Evolutionary conservation across 2,329 filamentous ascomycete species (phyloP).

Genomic region (Cladorrhinum sp.): DNA sequence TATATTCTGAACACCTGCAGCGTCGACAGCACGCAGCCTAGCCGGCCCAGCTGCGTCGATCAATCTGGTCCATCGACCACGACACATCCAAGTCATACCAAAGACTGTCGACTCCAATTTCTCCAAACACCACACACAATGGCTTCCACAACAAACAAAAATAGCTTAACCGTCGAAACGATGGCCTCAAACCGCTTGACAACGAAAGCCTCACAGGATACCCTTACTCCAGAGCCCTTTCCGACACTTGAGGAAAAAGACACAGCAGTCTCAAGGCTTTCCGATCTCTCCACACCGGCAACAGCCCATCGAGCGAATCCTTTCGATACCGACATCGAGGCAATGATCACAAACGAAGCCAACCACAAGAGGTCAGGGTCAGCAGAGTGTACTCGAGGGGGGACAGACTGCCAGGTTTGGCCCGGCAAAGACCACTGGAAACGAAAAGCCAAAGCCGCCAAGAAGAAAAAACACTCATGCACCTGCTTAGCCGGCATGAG

Average conservation of each 20-base stretch:
- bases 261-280: constrained; percentile 21
- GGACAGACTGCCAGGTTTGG: constrained; percentile 57
- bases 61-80: constrained; percentile 9
- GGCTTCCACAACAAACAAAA: constrained; percentile 20
- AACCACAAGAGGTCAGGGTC: constrained; percentile 35
- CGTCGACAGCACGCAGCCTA: not conserved
- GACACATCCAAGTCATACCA: constrained; percentile 16
- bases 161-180: constrained; percentile 24
- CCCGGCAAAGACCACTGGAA: constrained; percentile 60
- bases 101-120: not conserved
- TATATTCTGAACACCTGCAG: not conserved
- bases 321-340: constrained; percentile 59
- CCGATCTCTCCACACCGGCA: constrained; percentile 44
- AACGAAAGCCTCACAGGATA: constrained; percentile 28
- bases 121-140: constrained; percentile 12
- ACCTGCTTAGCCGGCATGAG: constrained; percentile 52
- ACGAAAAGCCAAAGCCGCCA: constrained; percentile 55
- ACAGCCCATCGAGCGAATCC: constrained; percentile 45
- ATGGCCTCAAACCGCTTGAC: constrained; percentile 16
- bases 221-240: constrained; percentile 26
- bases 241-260: constrained; percentile 27
- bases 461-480: constrained; percentile 50
- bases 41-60: no score
- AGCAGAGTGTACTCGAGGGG: constrained; percentile 33
- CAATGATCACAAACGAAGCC: constrained; percentile 43